Evolutionary conservation across 805 yeast species (phyloP), one percentile per base, ranked within the genome.

Genomic region (Kluyveromyces wickerhamii): DNA sequence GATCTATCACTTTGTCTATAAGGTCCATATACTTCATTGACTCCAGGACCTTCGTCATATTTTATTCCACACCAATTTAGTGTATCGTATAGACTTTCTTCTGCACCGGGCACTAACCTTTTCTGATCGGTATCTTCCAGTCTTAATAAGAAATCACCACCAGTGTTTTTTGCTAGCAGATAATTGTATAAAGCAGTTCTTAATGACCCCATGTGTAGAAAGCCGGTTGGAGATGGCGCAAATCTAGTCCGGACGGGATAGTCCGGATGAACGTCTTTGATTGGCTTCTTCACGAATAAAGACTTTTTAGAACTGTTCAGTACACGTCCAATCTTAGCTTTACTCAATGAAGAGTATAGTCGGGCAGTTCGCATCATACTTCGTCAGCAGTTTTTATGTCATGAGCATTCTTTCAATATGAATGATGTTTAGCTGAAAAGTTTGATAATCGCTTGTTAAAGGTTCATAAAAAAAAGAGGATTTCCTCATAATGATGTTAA

Each of bases 181-280:
- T 78, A 92, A 57, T 92, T 92, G 60, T 86, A 92, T 13, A 92
- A 59, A 0, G 97, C 97, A 0, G 99, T 92, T 54, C 99, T 64
- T 29, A 92, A 54, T 0, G 96, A 88, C 0, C 99, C 99, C 39
- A 92, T 55, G 54, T 92, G 99, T n/a, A 92, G 65, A 41, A 74
- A 74, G 0, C 99, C 99, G 0, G 99, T 92, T 1, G 99, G 99
- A 2, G 96, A 87, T 0, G 99, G 98, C 0, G 99, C 99, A 59
- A 92, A 92, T 43, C 99, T 63, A 1, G 97, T 84, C 44, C 96
- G 60, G 0, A 77, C 94, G 0, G 92, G 86, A 0, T 40, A 22
- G 1, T 38, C 44, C 1, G 77, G 74, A 29, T 67, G 71, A 7
- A 64, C 44, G 26, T 56, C 49, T 18, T 30, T 40, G 4, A 29